A percentile compares a stretch with the other conserved stretches of the same genome.
These are phyloP conservation scores for Daldinia loculata DNA, from an alignment of 495 filamentous ascomycete genomes.

Conservation along the genomic window DNA sequence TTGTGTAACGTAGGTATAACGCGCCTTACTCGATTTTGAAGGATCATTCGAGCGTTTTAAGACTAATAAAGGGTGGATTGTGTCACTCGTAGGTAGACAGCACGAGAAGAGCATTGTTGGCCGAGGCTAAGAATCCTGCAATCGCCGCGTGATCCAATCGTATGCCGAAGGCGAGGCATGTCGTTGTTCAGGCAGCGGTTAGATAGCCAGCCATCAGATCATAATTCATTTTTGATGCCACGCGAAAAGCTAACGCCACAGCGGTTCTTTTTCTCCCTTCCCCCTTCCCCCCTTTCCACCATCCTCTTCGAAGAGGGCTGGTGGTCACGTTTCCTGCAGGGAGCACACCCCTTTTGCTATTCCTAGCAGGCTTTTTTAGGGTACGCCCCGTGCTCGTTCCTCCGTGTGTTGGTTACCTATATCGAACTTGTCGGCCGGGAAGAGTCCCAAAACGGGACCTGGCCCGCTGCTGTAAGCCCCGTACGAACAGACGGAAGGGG, in stretches of 20 bases:
- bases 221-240: constrained; percentile 26
- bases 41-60: neutral
- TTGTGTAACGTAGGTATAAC: constrained; percentile 10
- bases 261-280: neutral
- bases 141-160: constrained; percentile 29
- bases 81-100: constrained; percentile 17
- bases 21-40: neutral
- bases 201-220: constrained; percentile 31
- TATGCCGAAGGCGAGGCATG: constrained; percentile 14
- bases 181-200: constrained; percentile 17
- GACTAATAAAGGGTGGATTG: constrained; percentile 2
- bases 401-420: neutral
- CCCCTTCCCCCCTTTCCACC: neutral
- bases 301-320: neutral
- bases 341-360: neutral
- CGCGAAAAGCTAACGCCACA: constrained; percentile 18
- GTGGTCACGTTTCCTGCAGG: constrained; percentile 2
- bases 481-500: constrained; percentile 20
- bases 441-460: constrained; percentile 21
- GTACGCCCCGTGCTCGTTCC: neutral
- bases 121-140: constrained; percentile 10
- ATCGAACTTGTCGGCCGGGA: constrained; percentile 11
- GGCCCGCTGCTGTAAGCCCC: constrained; percentile 14
- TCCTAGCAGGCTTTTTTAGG: neutral
- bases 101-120: constrained; percentile 24